These are phyloP conservation scores for Starmerella vitae DNA, from an alignment of 805 yeast species.

Conservation along the genomic window DNA sequence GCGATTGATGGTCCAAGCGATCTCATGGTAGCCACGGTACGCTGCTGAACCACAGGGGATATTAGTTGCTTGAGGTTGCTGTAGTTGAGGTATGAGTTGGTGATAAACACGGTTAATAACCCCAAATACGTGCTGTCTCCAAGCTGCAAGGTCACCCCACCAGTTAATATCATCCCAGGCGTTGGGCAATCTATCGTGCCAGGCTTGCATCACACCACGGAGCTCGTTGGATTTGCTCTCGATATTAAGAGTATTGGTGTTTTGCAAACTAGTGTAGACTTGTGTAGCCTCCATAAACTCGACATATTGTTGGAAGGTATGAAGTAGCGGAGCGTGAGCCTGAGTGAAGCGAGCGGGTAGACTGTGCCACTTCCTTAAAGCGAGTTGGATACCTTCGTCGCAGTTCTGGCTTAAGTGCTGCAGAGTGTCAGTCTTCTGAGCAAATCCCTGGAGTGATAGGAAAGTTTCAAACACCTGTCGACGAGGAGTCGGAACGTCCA, in stretches of 20 bases:
- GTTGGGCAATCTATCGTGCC: constrained; percentile 96
- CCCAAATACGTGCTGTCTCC: constrained; percentile 98
- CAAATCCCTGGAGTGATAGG: constrained; percentile 80
- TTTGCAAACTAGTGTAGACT: constrained; percentile 71
- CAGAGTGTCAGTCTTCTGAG: constrained; percentile 75
- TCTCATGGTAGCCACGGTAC: constrained; percentile 94
- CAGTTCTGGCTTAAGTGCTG: constrained; percentile 75
- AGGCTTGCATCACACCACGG: constrained; percentile 86
- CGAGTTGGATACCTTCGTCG: constrained; percentile 91
- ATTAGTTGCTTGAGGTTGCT: constrained; percentile 35
- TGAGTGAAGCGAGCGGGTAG: constrained; percentile 52
- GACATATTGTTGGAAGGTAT: constrained; percentile 92
- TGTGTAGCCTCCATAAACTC: constrained; percentile 97
- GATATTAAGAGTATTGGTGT: constrained; percentile 83
- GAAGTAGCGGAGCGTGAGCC: constrained; percentile 81
- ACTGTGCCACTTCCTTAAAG: constrained; percentile 85
- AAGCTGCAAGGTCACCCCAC: constrained; percentile 95
- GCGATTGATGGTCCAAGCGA: constrained; percentile 96
- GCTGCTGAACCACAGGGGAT: constrained; percentile 65
- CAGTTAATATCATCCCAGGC: constrained; percentile 94
- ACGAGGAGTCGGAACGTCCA: constrained; percentile 98
- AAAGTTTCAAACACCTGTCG: constrained; percentile 93
- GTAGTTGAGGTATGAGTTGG: constrained; percentile 79
- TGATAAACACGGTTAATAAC: constrained; percentile 88
- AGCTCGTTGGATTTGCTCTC: constrained; percentile 89